Evolutionary conservation across 129 eudicot genomes (phyloP), one percentile per base, ranked within the genome.

Genomic region (Lactuca saligna): DNA sequence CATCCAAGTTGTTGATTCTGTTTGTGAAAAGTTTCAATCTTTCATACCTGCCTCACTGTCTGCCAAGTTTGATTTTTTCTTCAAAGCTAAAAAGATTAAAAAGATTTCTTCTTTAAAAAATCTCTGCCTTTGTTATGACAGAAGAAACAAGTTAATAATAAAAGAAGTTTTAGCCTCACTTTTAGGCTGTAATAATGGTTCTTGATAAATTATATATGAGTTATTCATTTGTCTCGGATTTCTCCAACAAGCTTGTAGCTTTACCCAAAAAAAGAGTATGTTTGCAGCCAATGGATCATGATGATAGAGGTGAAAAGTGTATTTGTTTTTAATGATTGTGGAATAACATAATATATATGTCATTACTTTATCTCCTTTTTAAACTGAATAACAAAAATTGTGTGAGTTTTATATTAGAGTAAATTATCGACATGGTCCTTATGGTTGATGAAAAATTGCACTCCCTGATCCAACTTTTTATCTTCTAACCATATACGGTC

Each of bases 201-300:
- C 14, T 61, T 17, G 7, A 16, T 38, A 16, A 53, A 53, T 16
- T 15, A 25, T 25, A 25, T 25, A 61, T 61, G 50, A 41, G 51
- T 61, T 15, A 38, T 38, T 61, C 49, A 61, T 34, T 61, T 61
- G 33, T 61, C 17, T 65, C 59, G 65, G 57, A 48, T 65, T 64
- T 74, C 72, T 61, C 68, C 64, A 76, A 51, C 80, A 76, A 68
- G 81, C 66, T 76, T 76, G 75, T 62, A 29, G 17, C 66, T 76
- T 69, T 61, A 46, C 5, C 71, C 41, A 29, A 13, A 61, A 69
- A 61, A 42, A 53, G 71, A 72, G 77, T 61, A 41, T 50, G 38
- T 72, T 41, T 54, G 75, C 71, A 61, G 81, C 65, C 71, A 69
- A 69, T 76, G 59, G 59, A 69, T 76, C 70, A 76, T 69, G 75